phyloP scores from a whole-genome alignment of 257 asterid genomes.

The Solanum sejunctum region DNA sequence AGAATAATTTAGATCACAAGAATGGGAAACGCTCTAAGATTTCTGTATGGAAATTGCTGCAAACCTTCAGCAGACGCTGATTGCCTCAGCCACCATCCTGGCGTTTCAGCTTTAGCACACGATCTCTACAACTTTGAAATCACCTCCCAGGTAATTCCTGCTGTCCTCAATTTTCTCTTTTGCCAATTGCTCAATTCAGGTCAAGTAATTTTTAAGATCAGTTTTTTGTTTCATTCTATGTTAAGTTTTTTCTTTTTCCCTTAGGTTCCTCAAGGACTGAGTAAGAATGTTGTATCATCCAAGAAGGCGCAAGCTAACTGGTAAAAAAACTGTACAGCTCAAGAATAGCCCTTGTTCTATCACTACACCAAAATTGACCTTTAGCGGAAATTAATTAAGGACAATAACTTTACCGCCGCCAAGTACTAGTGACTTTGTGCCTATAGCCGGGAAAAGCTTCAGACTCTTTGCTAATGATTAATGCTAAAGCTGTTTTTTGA shows the following conservation, averaged over 20 bases:
- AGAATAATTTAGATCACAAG: not conserved
- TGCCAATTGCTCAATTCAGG: not conserved
- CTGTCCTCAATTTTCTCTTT: not conserved
- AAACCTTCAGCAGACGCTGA: conserved; percentile 43
- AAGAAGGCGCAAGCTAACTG: conserved; percentile 87
- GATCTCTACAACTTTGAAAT: conserved; percentile 84
- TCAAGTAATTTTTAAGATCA: not conserved
- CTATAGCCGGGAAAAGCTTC: too few relatives aligned
- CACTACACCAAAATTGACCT: too few relatives aligned
- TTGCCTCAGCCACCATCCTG: conserved; percentile 39
- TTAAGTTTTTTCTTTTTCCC: not conserved
- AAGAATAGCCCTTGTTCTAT: not conserved
- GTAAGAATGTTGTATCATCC: conserved; percentile 63
- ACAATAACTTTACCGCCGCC: too few relatives aligned
- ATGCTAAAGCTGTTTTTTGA: too few relatives aligned
- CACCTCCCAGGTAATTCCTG: conserved; percentile 47
- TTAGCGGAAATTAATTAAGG: too few relatives aligned
- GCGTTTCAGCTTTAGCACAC: conserved; percentile 68
- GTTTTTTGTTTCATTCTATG: not conserved
- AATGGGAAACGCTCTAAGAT: conserved; percentile 81
- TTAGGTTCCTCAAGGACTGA: conserved; percentile 81
- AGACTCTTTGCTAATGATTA: too few relatives aligned
- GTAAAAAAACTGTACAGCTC: conserved; percentile 19
- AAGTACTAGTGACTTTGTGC: too few relatives aligned
- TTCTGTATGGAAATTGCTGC: conserved; percentile 37